Conservation (phyloP, 805 yeast genomes). For the Teunomyces lycoperdinae region DNA sequence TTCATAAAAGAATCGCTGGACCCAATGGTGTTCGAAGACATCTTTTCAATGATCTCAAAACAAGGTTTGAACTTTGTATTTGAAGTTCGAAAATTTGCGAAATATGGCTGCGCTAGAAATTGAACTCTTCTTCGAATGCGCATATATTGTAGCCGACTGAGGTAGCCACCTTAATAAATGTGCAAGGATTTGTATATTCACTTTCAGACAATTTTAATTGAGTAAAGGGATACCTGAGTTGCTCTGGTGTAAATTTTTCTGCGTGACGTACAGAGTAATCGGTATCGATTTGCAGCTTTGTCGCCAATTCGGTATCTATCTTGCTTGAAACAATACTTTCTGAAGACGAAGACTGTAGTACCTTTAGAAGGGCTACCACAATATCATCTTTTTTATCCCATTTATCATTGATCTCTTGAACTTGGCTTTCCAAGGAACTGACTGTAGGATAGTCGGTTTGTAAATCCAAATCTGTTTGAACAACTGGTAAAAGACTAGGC, state of each 20-base stretch:
- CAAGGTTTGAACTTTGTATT: neutral
- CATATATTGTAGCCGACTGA: neutral
- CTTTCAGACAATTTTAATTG: neutral
- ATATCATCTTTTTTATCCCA: neutral
- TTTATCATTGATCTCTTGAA: neutral
- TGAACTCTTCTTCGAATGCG: neutral
- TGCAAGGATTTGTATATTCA: neutral
- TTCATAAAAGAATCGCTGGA: constrained; percentile 7
- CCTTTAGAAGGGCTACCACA: neutral
- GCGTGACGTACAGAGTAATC: neutral
- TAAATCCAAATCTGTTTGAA: neutral
- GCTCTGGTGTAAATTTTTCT: neutral
- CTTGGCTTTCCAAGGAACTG: neutral
- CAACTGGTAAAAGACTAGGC: neutral
- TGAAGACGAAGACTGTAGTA: too few relatives aligned
- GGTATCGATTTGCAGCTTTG: neutral
- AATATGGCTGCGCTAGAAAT: neutral
- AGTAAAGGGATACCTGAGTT: neutral
- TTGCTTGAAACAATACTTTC: too few relatives aligned
- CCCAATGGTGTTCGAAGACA: constrained; percentile 1
- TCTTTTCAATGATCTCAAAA: neutral
- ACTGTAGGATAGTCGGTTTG: neutral
- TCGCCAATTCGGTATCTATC: neutral
- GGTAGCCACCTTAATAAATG: neutral
- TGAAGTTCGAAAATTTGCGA: neutral